A percentile compares a stretch with the other conserved stretches of the same genome.
Conservation (phyloP, 2,329 filamentous ascomycete species). For the Apiospora hydei region DNA sequence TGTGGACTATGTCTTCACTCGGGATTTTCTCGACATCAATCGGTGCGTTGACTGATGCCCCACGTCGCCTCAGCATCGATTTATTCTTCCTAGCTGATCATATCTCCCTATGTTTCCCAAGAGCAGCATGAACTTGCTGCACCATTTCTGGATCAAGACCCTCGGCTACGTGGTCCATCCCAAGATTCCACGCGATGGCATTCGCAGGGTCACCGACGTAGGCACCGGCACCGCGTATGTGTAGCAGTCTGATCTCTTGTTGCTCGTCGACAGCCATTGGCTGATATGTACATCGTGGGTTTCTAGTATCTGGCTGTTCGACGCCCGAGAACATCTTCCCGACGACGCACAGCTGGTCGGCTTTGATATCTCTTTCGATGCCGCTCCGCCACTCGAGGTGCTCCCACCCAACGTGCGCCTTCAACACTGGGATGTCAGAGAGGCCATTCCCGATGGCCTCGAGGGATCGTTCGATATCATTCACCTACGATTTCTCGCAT, state of each 20-base stretch:
- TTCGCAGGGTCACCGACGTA: slow-evolving; percentile 35
- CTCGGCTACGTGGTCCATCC: slow-evolving; percentile 37
- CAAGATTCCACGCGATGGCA: slow-evolving; percentile 29
- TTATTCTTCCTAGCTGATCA: not conserved
- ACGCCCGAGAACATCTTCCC: slow-evolving; percentile 21
- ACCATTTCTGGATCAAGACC: slow-evolving; percentile 32
- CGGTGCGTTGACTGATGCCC: not conserved
- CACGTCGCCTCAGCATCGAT: no score
- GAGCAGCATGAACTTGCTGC: not conserved
- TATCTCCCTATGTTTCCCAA: not conserved
- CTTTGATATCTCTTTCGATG: slow-evolving; percentile 35
- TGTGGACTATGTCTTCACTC: not conserved
- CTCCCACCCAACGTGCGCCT: slow-evolving; percentile 26
- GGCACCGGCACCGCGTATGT: slow-evolving; percentile 37
- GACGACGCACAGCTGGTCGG: slow-evolving; percentile 31
- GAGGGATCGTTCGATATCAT: not conserved
- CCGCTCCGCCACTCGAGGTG: slow-evolving; percentile 30
- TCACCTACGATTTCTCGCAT: not conserved
- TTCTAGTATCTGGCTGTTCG: slow-evolving; percentile 30
- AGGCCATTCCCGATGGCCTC: not conserved
- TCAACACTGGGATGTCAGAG: not conserved
- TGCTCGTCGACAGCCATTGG: not conserved
- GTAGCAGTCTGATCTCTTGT: not conserved
- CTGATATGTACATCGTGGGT: not conserved
- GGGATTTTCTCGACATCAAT: not conserved